A percentile compares a stretch with the other conserved stretches of the same genome.
phyloP scores from a whole-genome alignment of 1,284 basidiomycete genomes.

The Volvariella surrecta region DNA sequence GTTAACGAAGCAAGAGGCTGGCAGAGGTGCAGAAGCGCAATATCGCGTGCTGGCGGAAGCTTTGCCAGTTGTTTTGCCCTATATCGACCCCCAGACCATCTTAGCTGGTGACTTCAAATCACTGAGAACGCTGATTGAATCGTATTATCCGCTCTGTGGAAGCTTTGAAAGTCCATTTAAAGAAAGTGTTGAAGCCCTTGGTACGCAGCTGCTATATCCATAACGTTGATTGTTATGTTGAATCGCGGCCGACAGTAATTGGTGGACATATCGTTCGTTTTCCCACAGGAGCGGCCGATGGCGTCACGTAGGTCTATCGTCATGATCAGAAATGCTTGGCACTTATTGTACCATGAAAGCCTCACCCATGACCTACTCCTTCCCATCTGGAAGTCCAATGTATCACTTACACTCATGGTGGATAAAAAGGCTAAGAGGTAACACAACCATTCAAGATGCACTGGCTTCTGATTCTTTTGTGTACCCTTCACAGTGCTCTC shows the following conservation, averaged over 20 bases:
- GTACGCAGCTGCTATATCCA: constrained; percentile 27
- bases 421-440: constrained; percentile 93
- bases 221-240: not conserved
- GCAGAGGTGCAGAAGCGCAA: constrained; percentile 45
- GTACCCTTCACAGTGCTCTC: constrained; percentile 42
- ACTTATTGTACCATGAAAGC: constrained; percentile 26
- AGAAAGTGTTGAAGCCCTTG: constrained; percentile 34
- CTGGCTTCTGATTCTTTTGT: not conserved
- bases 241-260: not conserved
- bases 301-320: constrained; percentile 39
- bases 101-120: constrained; percentile 50
- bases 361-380: constrained; percentile 70
- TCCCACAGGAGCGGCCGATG: constrained; percentile 41
- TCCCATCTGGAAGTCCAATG: constrained; percentile 88
- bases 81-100: constrained; percentile 59
- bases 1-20: constrained; percentile 61
- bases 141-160: constrained; percentile 71
- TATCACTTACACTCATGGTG: constrained; percentile 82
- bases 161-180: constrained; percentile 57
- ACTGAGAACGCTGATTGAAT: constrained; percentile 60
- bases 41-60: constrained; percentile 85
- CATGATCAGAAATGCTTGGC: not conserved
- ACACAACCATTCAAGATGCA: not conserved
- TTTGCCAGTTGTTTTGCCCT: constrained; percentile 75
- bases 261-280: constrained; percentile 76